Conservation (phyloP, 179 eudicot genomes). For the Corrigiola litoralis region DNA sequence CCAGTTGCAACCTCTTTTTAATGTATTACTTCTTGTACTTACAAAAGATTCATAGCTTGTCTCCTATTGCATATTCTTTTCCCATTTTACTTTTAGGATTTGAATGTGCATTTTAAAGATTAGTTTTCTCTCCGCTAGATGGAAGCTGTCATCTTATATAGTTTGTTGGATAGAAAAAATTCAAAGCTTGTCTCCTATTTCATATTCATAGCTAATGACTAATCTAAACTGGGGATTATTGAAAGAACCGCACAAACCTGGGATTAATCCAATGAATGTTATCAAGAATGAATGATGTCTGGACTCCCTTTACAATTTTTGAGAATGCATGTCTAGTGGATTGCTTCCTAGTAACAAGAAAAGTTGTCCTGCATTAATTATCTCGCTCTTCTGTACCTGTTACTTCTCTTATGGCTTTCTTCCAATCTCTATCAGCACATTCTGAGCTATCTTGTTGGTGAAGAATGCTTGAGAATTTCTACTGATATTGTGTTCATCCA, state of each 20-base stretch:
- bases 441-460: neutral
- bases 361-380: neutral
- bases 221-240: too few species aligned
- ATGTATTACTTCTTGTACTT: slow-evolving; percentile 35
- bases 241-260: too few species aligned
- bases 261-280: too few species aligned
- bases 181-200: too few species aligned
- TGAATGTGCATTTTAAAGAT: neutral
- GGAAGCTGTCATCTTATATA: neutral
- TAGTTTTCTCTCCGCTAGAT: neutral
- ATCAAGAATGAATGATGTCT: neutral
- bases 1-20: slow-evolving; percentile 47
- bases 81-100: neutral
- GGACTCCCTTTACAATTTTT: neutral
- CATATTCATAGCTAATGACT: too few species aligned
- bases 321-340: neutral
- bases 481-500: neutral
- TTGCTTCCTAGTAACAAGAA: neutral
- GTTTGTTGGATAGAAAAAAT: too few species aligned
- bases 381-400: neutral
- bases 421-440: neutral
- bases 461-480: neutral
- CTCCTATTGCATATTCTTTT: neutral
- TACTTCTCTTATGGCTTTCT: neutral
- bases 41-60: neutral